These are phyloP conservation scores for Fusarium sp. DNA, from an alignment of 2,329 filamentous ascomycete species.

Conservation along the genomic window DNA sequence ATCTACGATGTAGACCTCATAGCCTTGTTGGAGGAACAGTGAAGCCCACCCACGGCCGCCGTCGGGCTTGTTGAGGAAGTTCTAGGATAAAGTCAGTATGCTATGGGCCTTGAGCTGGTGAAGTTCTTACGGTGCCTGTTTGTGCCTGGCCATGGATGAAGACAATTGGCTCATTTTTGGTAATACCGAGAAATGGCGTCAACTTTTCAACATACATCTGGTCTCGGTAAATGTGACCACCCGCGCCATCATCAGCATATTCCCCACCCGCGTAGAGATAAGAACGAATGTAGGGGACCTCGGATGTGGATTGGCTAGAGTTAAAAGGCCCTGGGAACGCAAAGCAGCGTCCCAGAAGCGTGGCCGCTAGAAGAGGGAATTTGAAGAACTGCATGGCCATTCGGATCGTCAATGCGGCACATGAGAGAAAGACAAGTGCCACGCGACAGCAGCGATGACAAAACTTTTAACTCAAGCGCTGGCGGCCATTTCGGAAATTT, in stretches of 20 bases:
- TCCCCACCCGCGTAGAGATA: conserved; percentile 39
- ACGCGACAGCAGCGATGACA: too few relatives aligned
- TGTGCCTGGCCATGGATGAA: conserved; percentile 45
- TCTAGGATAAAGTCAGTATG: conserved; percentile 10
- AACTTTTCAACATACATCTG: conserved; percentile 47
- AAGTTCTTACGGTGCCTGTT: conserved; percentile 37
- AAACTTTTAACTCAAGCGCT: too few relatives aligned
- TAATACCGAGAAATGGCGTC: conserved; percentile 21
- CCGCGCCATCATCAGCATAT: conserved; percentile 40
- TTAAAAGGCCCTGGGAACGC: too few relatives aligned
- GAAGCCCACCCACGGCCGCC: conserved; percentile 45
- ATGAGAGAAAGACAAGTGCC: too few relatives aligned
- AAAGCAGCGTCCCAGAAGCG: too few relatives aligned
- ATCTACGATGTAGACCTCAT: conserved; percentile 45
- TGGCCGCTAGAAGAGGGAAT: too few relatives aligned
- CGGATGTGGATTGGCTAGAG: neutral
- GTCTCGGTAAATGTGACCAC: conserved; percentile 42
- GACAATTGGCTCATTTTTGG: conserved; percentile 31
- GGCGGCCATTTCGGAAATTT: too few relatives aligned
- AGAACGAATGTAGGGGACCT: conserved; percentile 35
- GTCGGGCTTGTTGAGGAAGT: conserved; percentile 47
- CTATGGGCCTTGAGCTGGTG: too few relatives aligned
- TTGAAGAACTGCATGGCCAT: too few relatives aligned
- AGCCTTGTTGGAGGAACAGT: conserved; percentile 41
- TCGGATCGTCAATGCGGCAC: too few relatives aligned